A percentile compares a stretch with the other conserved stretches of the same genome.
phyloP scores from a whole-genome alignment of 2,329 filamentous ascomycete genomes.

The Blastomyces emzantsi region DNA sequence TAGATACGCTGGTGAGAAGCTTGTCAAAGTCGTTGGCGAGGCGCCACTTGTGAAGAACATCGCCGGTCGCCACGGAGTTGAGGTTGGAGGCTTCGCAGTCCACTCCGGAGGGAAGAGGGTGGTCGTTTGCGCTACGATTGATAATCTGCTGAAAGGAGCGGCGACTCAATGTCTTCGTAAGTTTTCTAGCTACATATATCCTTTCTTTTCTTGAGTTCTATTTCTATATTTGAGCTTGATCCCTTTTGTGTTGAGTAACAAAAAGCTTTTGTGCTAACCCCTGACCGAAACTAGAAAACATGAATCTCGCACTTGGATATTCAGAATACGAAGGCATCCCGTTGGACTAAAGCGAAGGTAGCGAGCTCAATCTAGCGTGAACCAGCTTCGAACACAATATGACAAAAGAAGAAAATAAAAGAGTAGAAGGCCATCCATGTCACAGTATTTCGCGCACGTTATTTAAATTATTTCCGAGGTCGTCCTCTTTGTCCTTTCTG shows the following conservation, averaged over 20 bases:
- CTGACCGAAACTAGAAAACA: slow-evolving; percentile 56
- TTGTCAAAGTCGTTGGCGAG: slow-evolving; percentile 87
- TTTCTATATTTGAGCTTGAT: neutral
- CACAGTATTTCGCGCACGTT: neutral
- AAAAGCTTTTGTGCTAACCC: slow-evolving; percentile 9
- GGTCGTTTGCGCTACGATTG: slow-evolving; percentile 88
- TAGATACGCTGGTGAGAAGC: slow-evolving; percentile 87
- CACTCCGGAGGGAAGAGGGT: slow-evolving; percentile 82
- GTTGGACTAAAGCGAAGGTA: slow-evolving; percentile 33
- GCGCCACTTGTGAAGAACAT: slow-evolving; percentile 79
- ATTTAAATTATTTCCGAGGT: neutral
- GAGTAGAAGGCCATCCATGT: neutral
- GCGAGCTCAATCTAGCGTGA: neutral
- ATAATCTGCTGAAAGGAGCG: slow-evolving; percentile 88
- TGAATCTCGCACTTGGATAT: slow-evolving; percentile 86
- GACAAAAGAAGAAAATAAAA: neutral
- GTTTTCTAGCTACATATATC: slow-evolving; percentile 30
- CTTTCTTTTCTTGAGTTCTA: neutral
- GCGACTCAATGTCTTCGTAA: slow-evolving; percentile 85
- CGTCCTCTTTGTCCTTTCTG: neutral
- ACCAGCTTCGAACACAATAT: neutral
- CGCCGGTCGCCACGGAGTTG: slow-evolving; percentile 73
- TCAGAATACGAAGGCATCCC: slow-evolving; percentile 84
- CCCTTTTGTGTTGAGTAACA: neutral
- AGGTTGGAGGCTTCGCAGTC: slow-evolving; percentile 94